A percentile compares a stretch with the other conserved stretches of the same genome.
phyloP scores from a whole-genome alignment of 371 early-diverging fungal genomes.

The Sporodiniella umbellata region DNA sequence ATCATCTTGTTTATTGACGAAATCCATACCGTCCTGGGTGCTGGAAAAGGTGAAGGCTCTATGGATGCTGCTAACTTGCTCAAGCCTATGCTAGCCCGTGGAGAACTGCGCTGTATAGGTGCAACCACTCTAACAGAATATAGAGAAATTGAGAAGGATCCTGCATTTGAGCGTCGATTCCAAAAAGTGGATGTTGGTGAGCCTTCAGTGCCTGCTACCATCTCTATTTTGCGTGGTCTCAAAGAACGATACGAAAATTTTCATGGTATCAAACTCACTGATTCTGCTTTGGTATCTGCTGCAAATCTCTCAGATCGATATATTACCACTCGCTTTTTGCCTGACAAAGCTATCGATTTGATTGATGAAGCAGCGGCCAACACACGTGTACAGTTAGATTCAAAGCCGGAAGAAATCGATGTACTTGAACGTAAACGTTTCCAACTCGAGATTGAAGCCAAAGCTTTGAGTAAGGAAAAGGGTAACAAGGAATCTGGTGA shows the following conservation, averaged over 20 bases:
- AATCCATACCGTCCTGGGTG: slow-evolving; percentile 93
- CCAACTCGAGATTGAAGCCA: slow-evolving; percentile 94
- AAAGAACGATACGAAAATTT: slow-evolving; percentile 82
- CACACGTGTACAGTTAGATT: slow-evolving; percentile 92
- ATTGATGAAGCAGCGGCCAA: slow-evolving; percentile 94
- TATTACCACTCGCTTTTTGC: slow-evolving; percentile 74
- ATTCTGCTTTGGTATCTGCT: slow-evolving; percentile 79
- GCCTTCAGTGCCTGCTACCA: slow-evolving; percentile 77
- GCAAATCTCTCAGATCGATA: slow-evolving; percentile 78
- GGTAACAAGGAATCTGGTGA: slow-evolving; percentile 74
- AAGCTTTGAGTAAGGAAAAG: slow-evolving; percentile 91
- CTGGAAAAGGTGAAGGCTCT: slow-evolving; percentile 88
- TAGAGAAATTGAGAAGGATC: slow-evolving; percentile 81
- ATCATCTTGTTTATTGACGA: slow-evolving; percentile 99
- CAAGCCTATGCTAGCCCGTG: slow-evolving; percentile 86
- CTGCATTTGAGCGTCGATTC: slow-evolving; percentile 91
- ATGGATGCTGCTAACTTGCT: slow-evolving; percentile 95
- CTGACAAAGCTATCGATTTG: slow-evolving; percentile 88
- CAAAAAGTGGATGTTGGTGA: slow-evolving; percentile 80
- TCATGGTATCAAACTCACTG: slow-evolving; percentile 84
- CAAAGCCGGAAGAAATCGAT: slow-evolving; percentile 95
- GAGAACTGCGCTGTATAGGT: slow-evolving; percentile 83
- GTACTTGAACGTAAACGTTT: slow-evolving; percentile 84
- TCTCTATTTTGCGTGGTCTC: slow-evolving; percentile 84
- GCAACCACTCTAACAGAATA: slow-evolving; percentile 92